Conservation (phyloP, 371 early-diverging fungal species). For the Mortierella sp. region DNA sequence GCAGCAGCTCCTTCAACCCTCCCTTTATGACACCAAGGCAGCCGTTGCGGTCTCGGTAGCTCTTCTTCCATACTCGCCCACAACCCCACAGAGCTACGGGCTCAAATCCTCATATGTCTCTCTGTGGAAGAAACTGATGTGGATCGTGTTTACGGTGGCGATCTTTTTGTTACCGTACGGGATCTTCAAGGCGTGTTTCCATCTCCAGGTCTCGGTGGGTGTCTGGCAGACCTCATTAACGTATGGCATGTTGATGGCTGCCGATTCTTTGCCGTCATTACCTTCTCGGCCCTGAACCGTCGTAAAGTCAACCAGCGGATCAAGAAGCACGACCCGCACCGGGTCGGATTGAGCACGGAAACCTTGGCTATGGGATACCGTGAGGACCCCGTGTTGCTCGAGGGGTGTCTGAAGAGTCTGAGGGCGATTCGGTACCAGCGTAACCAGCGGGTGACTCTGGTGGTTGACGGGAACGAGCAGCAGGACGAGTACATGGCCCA, state of each 20-base stretch:
- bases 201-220: conserved; percentile 36
- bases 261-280: conserved; percentile 39
- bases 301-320: conserved; percentile 35
- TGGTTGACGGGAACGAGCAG: conserved; percentile 71
- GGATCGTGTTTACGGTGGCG: conserved; percentile 39
- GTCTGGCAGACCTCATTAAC: conserved; percentile 53
- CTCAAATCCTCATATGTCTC: conserved; percentile 43
- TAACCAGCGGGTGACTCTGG: conserved; percentile 66
- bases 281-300: conserved; percentile 39
- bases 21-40: conserved; percentile 10
- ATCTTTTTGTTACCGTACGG: conserved; percentile 38
- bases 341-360: conserved; percentile 49
- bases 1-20: not conserved
- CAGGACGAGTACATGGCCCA: conserved; percentile 74
- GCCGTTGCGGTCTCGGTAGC: not conserved
- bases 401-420: conserved; percentile 69
- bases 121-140: conserved; percentile 37
- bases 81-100: conserved; percentile 23
- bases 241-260: conserved; percentile 50
- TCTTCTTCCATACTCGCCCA: conserved; percentile 15
- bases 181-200: conserved; percentile 49
- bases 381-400: conserved; percentile 70
- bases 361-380: conserved; percentile 73
- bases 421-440: conserved; percentile 66
- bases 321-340: conserved; percentile 30